Conservation (phyloP, 2,329 filamentous ascomycete species). For the Rhinocladiella mackenziei region DNA sequence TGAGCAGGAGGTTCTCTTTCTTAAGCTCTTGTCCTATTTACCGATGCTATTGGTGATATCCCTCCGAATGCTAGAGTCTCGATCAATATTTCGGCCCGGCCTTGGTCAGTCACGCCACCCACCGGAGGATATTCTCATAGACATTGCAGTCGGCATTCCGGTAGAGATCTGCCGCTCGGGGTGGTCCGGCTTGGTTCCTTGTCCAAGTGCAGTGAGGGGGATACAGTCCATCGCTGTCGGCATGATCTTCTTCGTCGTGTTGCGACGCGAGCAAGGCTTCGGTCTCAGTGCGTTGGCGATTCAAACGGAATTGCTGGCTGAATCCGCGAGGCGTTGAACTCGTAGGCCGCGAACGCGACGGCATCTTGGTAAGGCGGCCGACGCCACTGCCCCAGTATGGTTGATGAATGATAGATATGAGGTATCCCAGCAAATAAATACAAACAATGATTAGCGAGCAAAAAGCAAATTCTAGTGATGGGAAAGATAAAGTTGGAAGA, state of each 20-base stretch:
- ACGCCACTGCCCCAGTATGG: background rate
- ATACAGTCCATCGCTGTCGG: conserved; percentile 30
- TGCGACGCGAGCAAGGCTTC: conserved; percentile 25
- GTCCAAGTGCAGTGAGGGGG: conserved; percentile 29
- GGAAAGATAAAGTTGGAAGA: no score
- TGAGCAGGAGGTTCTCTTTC: background rate
- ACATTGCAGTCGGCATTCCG: conserved; percentile 24
- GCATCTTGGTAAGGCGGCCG: background rate
- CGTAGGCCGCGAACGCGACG: background rate
- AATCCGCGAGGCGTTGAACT: conserved; percentile 2
- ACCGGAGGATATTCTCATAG: conserved; percentile 29
- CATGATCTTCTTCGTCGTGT: conserved; percentile 23
- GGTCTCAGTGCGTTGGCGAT: conserved; percentile 17
- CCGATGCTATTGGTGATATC: conserved; percentile 33
- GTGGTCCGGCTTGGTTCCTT: conserved; percentile 17
- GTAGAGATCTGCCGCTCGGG: conserved; percentile 23
- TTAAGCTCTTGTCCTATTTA: conserved; percentile 11
- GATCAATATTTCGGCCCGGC: conserved; percentile 1
- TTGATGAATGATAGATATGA: background rate
- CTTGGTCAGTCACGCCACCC: conserved; percentile 8
- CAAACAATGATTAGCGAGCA: background rate
- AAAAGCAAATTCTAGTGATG: no score
- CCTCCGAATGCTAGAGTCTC: conserved; percentile 27
- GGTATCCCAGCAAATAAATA: background rate
- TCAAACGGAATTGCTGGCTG: conserved; percentile 15